phyloP scores from a whole-genome alignment of 2,329 filamentous ascomycete genomes.

The Venturia carpophila region DNA sequence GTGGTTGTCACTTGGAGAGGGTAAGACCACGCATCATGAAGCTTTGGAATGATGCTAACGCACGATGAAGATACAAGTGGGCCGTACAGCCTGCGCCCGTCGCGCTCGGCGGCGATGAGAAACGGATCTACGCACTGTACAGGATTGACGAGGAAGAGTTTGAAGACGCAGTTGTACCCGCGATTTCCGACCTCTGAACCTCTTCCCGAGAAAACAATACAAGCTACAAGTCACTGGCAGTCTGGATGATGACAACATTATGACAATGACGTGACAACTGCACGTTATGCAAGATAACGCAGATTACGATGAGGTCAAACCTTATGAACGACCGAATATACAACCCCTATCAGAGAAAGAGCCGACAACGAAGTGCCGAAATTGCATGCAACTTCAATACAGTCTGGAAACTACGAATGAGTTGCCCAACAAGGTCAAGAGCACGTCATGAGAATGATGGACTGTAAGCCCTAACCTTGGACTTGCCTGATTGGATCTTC shows the following conservation, averaged over 20 bases:
- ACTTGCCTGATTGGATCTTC: background rate
- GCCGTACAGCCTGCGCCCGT: background rate
- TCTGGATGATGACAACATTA: background rate
- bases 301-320: background rate
- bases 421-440: background rate
- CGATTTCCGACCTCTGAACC: constrained; percentile 1
- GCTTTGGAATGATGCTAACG: background rate
- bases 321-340: background rate
- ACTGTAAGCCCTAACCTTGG: background rate
- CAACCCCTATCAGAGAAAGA: background rate
- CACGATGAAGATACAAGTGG: background rate
- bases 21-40: background rate
- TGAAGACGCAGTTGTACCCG: background rate
- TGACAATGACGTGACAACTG: background rate
- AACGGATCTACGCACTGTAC: constrained; percentile 7
- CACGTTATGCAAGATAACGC: background rate
- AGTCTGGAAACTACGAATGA: background rate
- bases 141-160: background rate
- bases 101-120: background rate
- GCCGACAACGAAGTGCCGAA: background rate
- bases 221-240: background rate
- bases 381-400: background rate
- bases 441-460: background rate
- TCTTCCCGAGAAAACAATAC: background rate
- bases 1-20: constrained; percentile 5